A percentile compares a stretch with the other conserved stretches of the same genome.
These are phyloP conservation scores for Taphrina deformans DNA, from an alignment of 1,139 yeast species.

Conservation along the genomic window DNA sequence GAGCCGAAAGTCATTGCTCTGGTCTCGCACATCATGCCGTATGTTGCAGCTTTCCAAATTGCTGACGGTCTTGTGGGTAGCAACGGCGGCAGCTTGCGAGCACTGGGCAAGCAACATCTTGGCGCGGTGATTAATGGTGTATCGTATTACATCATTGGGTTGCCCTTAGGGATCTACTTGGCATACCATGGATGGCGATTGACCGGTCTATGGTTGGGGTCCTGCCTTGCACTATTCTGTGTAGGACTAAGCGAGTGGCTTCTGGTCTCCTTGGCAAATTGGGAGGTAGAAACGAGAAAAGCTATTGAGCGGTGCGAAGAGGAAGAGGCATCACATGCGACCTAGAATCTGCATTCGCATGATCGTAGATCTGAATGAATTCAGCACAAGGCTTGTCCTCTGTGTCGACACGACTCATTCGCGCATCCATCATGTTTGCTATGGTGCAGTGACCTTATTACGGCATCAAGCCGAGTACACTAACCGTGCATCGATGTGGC, in stretches of 20 bases:
- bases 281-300: slow-evolving; percentile 38
- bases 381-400: too few species aligned
- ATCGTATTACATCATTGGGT: slow-evolving; percentile 67
- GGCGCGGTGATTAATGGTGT: slow-evolving; percentile 79
- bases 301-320: slow-evolving; percentile 38
- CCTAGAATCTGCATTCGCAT: too few species aligned
- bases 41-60: slow-evolving; percentile 69
- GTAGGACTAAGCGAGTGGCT: slow-evolving; percentile 62
- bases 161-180: slow-evolving; percentile 68
- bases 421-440: too few species aligned
- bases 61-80: slow-evolving; percentile 82
- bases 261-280: slow-evolving; percentile 37
- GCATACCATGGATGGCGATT: slow-evolving; percentile 61
- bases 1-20: slow-evolving; percentile 63
- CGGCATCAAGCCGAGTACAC: too few species aligned
- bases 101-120: slow-evolving; percentile 79
- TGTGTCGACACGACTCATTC: too few species aligned
- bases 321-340: slow-evolving; percentile 1
- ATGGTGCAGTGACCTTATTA: too few species aligned
- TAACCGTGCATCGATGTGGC: too few species aligned
- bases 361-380: too few species aligned
- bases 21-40: slow-evolving; percentile 61
- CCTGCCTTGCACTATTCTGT: slow-evolving; percentile 62
- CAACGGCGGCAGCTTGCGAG: slow-evolving; percentile 80
- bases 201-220: slow-evolving; percentile 84